Conservation (phyloP, 345 rosid species). For the Excoecaria agallocha region DNA sequence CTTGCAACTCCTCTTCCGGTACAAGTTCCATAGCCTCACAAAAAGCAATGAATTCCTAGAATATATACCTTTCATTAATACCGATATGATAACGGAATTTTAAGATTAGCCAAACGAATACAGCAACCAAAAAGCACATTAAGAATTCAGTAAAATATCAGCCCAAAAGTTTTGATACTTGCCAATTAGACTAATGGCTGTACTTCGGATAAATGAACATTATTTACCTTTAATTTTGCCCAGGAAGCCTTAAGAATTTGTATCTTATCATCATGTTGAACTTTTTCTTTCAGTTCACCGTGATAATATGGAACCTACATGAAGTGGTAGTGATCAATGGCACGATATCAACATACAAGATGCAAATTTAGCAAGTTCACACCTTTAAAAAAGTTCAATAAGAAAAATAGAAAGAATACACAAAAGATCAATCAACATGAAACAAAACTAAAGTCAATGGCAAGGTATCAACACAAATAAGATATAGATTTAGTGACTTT, state of each 20-base stretch:
- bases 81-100: not conserved
- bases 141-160: not conserved
- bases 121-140: no score
- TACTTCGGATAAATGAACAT: not conserved
- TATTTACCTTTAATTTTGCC: conserved; percentile 64
- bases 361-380: not conserved
- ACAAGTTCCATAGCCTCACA: conserved; percentile 89
- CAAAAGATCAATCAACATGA: no score
- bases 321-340: not conserved
- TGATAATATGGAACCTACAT: conserved; percentile 74
- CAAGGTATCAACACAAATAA: no score
- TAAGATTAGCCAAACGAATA: not conserved
- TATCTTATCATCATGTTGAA: conserved; percentile 59
- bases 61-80: conserved; percentile 16
- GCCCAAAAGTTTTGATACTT: not conserved
- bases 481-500: no score
- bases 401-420: no score
- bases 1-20: conserved; percentile 65
- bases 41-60: conserved; percentile 77
- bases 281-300: conserved; percentile 74
- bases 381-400: not conserved
- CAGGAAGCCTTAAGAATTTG: conserved; percentile 55
- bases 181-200: not conserved
- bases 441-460: no score
- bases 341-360: no score